These are phyloP conservation scores for Erythrobasidium yunnanense DNA, from an alignment of 768 basidiomycete species.

Conservation along the genomic window DNA sequence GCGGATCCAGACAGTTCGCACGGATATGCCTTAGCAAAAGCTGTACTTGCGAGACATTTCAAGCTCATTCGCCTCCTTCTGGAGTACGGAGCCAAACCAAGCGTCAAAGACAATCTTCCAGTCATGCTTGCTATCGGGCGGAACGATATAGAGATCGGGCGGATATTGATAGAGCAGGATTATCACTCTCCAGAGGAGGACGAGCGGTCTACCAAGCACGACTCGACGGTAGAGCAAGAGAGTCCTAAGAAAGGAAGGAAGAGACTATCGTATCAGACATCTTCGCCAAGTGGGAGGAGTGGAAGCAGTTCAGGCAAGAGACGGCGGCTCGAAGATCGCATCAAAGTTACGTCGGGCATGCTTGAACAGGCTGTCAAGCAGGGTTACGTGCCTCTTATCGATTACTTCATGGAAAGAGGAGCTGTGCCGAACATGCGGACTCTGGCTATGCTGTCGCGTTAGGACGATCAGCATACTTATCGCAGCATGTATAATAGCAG, in stretches of 20 bases:
- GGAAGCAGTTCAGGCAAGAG: neutral
- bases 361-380: slow-evolving; percentile 13
- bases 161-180: slow-evolving; percentile 55
- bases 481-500: too few species aligned
- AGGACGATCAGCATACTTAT: neutral
- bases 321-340: slow-evolving; percentile 8
- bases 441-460: neutral
- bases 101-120: slow-evolving; percentile 52
- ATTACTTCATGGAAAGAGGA: slow-evolving; percentile 14
- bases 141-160: slow-evolving; percentile 57
- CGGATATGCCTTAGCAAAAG: slow-evolving; percentile 71
- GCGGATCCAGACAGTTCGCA: slow-evolving; percentile 56
- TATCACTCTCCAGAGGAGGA: neutral
- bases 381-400: slow-evolving; percentile 11
- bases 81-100: slow-evolving; percentile 59
- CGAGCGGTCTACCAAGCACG: neutral
- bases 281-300: neutral
- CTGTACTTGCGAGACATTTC: slow-evolving; percentile 55
- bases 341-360: slow-evolving; percentile 13
- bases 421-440: slow-evolving; percentile 20
- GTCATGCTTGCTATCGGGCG: slow-evolving; percentile 66
- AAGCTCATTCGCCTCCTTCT: slow-evolving; percentile 66
- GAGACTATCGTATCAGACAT: neutral
- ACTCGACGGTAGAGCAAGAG: neutral
- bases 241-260: neutral